Conservation (phyloP, 108 stramenopile genomes). For the Nitzschia putrida region DNA sequence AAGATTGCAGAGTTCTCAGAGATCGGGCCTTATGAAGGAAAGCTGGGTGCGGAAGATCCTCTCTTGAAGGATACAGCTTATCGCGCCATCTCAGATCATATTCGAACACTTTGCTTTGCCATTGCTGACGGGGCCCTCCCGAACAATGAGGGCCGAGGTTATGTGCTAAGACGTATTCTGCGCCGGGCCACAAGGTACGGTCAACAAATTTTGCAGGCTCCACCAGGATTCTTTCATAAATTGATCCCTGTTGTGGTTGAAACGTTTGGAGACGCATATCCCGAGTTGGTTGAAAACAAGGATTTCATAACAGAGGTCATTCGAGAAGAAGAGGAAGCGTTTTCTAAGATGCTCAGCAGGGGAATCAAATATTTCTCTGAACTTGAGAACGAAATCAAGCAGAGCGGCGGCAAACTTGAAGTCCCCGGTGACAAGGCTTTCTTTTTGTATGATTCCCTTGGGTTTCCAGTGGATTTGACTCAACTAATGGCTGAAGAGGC, state of each 20-base stretch:
- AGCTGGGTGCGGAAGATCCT: slow-evolving; percentile 82
- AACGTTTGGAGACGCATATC: slow-evolving; percentile 91
- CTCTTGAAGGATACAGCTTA: slow-evolving; percentile 94
- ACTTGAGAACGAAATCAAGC: slow-evolving; percentile 64
- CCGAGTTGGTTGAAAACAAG: slow-evolving; percentile 84
- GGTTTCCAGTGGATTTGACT: slow-evolving; percentile 97
- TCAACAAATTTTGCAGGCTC: slow-evolving; percentile 89
- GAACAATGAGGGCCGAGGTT: slow-evolving; percentile 95
- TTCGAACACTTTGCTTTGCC: slow-evolving; percentile 92
- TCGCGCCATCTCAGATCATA: slow-evolving; percentile 97
- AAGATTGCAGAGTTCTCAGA: slow-evolving; percentile 56
- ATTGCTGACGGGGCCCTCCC: slow-evolving; percentile 97
- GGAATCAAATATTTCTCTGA: slow-evolving; percentile 94
- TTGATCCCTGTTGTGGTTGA: slow-evolving; percentile 90
- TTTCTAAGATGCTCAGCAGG: slow-evolving; percentile 90
- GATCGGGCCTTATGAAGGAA: slow-evolving; percentile 81
- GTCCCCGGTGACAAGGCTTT: slow-evolving; percentile 91
- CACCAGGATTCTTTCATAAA: slow-evolving; percentile 90
- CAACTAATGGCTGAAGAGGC: slow-evolving; percentile 97
- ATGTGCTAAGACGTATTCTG: slow-evolving; percentile 92
- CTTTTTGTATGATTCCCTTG: slow-evolving; percentile 94
- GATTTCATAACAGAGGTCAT: slow-evolving; percentile 85
- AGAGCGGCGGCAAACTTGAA: slow-evolving; percentile 30
- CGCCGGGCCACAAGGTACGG: slow-evolving; percentile 97
- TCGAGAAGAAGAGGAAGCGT: slow-evolving; percentile 89